phyloP scores from a whole-genome alignment of 2,329 filamentous ascomycete genomes.

The Neonectria punicea region DNA sequence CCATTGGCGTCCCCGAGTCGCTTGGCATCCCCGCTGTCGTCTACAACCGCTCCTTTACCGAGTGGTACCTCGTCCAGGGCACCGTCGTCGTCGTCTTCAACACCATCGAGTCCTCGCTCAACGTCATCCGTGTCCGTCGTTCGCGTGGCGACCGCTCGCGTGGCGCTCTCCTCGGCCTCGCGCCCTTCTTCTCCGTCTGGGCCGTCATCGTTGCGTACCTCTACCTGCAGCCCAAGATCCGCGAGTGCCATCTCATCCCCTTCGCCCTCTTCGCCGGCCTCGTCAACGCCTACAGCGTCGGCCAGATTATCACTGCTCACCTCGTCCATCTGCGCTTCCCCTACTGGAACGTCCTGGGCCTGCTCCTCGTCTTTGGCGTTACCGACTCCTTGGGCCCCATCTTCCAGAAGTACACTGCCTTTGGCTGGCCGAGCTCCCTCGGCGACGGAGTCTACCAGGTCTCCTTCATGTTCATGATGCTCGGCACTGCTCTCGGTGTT shows the following conservation, averaged over 20 bases:
- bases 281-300: conserved; percentile 94
- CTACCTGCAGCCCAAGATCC: conserved; percentile 84
- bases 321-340: conserved; percentile 89
- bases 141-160: conserved; percentile 77
- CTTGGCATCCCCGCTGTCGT: conserved; percentile 74
- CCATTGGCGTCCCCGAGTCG: conserved; percentile 73
- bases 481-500: conserved; percentile 87
- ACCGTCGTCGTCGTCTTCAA: conserved; percentile 84
- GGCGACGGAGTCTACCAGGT: conserved; percentile 87
- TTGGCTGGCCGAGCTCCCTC: conserved; percentile 81
- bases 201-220: conserved; percentile 80
- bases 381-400: conserved; percentile 82
- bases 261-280: conserved; percentile 90
- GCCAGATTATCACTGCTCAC: conserved; percentile 95
- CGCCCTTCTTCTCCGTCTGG: conserved; percentile 86
- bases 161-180: conserved; percentile 81
- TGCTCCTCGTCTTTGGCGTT: conserved; percentile 82
- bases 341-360: conserved; percentile 84
- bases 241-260: conserved; percentile 84
- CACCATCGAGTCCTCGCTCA: conserved; percentile 80
- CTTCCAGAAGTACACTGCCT: conserved; percentile 67
- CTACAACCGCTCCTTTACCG: conserved; percentile 86
- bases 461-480: conserved; percentile 87
- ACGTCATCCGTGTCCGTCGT: conserved; percentile 85
- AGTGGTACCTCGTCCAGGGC: conserved; percentile 94